Base-by-base conservation (phyloP, 305 asterid species). In the Fraxinus albicans region DNA sequence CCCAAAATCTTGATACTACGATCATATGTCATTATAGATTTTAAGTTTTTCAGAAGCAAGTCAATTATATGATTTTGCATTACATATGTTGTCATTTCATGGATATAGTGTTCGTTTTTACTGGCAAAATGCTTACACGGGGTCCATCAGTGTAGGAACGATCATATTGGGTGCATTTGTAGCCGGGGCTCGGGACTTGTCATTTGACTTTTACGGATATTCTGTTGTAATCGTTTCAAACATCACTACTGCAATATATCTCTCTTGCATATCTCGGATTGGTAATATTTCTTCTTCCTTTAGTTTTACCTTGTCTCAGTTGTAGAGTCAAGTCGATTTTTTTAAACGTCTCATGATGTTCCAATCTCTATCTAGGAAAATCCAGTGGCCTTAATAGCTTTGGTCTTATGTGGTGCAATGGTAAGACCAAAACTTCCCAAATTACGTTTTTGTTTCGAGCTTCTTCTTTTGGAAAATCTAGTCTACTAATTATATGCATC, bases 371-470 rank as follows among this genome's bases (percentile, higher is more conserved):
- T 34, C 13, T 38, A 84, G 87, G 84, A 69, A 75, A 84, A 77
- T 63, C 84, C 3, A 80, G 79, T 50, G 84, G 84, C 53, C 80
- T 84, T 55, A 84, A 84, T 80, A 80, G 87, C 82, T 84, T 80
- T n/a, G 84, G 87, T 4, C 73, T 84, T 44, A 84, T 84, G 87
- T 84, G 87, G 87, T 80, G 87, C 72, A 84, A 80, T 13, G 87
- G 87, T 84, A 70, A 76, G 67, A 34, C 63, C 2, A 70, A 31
- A 63, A 63, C 73, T 23, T 12, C 76, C 38, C 40, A 2, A 70
- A 70, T 13, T 13, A 31, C 15, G 8, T 70, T 63, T 13, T 63
- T 70, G 38, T 29, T 69, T 69, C 21, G 1, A 69, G 13, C 21
- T 69, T 13, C 36, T 27, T 70, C 5, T 31, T 1, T 70, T 70